These are phyloP conservation scores for Phytophthora syringae DNA, from an alignment of 352 stramenopile genomes.

Conservation along the genomic window DNA sequence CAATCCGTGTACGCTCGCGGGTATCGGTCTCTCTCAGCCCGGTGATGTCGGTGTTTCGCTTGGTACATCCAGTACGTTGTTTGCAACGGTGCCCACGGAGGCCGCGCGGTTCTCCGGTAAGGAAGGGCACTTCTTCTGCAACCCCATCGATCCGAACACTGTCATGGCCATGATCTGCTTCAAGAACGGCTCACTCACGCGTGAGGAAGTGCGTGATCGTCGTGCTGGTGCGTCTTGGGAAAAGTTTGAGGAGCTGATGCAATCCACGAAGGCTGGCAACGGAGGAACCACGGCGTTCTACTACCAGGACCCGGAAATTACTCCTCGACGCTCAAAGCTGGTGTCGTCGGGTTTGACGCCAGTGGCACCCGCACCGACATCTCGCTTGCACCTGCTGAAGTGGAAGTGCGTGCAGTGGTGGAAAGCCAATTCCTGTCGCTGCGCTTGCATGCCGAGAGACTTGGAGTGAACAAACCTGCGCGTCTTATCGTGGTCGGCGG, in stretches of 20 bases:
- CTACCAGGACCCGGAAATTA: slow-evolving; percentile 74
- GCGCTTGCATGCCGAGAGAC: slow-evolving; percentile 57
- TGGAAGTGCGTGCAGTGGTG: slow-evolving; percentile 65
- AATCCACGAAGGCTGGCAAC: slow-evolving; percentile 50
- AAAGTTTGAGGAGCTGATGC: slow-evolving; percentile 61
- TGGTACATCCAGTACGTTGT: slow-evolving; percentile 70
- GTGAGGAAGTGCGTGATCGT: slow-evolving; percentile 64
- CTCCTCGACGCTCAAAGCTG: slow-evolving; percentile 52
- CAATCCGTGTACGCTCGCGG: slow-evolving; percentile 80
- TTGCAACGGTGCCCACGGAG: slow-evolving; percentile 54
- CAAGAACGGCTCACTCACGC: slow-evolving; percentile 84
- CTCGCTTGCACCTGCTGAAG: slow-evolving; percentile 16
- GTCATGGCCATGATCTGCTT: slow-evolving; percentile 90
- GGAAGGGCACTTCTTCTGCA: slow-evolving; percentile 87
- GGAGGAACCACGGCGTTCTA: slow-evolving; percentile 61
- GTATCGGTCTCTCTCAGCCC: slow-evolving; percentile 58
- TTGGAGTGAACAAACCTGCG: slow-evolving; percentile 52
- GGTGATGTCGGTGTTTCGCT: slow-evolving; percentile 72
- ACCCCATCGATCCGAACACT: slow-evolving; percentile 72
- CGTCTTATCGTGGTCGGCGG: slow-evolving; percentile 75
- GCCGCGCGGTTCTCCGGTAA: slow-evolving; percentile 53
- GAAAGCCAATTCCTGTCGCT: slow-evolving; percentile 73
- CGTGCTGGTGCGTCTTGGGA: slow-evolving; percentile 51
- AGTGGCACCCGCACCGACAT: slow-evolving; percentile 32
- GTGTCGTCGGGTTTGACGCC: slow-evolving; percentile 52